Conservation (phyloP, 2,329 filamentous ascomycete species). For the Zymoseptoria crescenta region DNA sequence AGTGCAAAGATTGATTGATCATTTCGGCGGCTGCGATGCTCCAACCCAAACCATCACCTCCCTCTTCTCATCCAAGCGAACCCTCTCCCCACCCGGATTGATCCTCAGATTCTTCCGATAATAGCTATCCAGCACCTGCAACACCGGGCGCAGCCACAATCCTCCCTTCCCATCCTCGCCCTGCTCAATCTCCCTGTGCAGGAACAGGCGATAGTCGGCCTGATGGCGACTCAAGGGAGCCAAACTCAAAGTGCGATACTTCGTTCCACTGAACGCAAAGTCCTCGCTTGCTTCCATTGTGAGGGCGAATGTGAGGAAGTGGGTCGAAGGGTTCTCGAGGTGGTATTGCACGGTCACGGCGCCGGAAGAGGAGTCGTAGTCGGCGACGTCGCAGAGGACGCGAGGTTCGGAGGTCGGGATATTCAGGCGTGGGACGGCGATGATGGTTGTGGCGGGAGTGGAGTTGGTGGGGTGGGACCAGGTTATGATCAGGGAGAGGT, state of each 20-base stretch:
- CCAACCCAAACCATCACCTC: not conserved
- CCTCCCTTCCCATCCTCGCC: slow-evolving; percentile 32
- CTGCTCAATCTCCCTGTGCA: slow-evolving; percentile 38
- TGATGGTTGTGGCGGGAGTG: slow-evolving; percentile 48
- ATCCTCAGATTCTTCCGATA: slow-evolving; percentile 86
- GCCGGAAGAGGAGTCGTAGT: slow-evolving; percentile 1
- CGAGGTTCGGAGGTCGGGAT: slow-evolving; percentile 80
- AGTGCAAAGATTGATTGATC: not conserved
- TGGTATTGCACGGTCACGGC: slow-evolving; percentile 51
- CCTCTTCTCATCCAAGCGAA: slow-evolving; percentile 49
- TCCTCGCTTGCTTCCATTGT: slow-evolving; percentile 87
- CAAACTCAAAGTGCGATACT: slow-evolving; percentile 70
- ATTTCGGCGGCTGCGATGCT: not conserved
- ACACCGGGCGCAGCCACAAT: slow-evolving; percentile 61
- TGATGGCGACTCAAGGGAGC: slow-evolving; percentile 71
- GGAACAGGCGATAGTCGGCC: slow-evolving; percentile 66
- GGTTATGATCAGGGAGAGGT: slow-evolving; percentile 64
- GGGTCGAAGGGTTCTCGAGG: slow-evolving; percentile 88
- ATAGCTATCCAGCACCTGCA: slow-evolving; percentile 79
- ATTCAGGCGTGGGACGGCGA: slow-evolving; percentile 71
- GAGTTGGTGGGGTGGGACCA: slow-evolving; percentile 57
- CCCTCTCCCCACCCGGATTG: slow-evolving; percentile 68
- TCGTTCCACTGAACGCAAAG: slow-evolving; percentile 87
- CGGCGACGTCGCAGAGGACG: slow-evolving; percentile 51
- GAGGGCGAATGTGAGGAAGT: slow-evolving; percentile 88